phyloP scores from a whole-genome alignment of 495 filamentous ascomycete species.

The Penicillium canescens region DNA sequence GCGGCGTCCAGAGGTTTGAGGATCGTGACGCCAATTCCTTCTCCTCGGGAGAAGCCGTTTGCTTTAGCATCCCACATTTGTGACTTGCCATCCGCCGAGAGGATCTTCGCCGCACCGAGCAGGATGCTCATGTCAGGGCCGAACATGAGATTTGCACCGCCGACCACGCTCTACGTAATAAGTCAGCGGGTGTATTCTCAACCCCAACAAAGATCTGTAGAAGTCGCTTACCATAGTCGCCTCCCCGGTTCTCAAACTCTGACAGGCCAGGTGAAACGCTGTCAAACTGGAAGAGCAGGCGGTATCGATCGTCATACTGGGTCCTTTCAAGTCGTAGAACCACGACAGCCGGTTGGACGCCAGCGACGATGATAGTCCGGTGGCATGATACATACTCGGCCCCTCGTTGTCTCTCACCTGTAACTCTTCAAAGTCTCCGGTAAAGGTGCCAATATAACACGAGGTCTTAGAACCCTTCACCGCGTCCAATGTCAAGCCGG shows the following conservation, averaged over 20 bases:
- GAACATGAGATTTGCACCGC: conserved; percentile 73
- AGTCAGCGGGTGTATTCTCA: too few relatives aligned
- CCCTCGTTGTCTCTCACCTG: too few relatives aligned
- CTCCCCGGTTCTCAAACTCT: conserved; percentile 69
- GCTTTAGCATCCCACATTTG: conserved; percentile 63
- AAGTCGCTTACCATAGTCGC: conserved; percentile 77
- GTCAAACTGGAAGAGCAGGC: conserved; percentile 82
- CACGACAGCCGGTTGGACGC: conserved; percentile 77
- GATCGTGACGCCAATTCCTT: conserved; percentile 27
- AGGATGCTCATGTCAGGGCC: too few relatives aligned
- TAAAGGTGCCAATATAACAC: too few relatives aligned
- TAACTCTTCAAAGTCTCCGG: too few relatives aligned
- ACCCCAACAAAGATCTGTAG: conserved; percentile 73
- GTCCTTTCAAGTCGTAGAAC: conserved; percentile 79
- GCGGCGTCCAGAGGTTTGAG: conserved; percentile 31
- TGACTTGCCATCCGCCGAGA: too few relatives aligned
- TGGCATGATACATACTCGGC: too few relatives aligned
- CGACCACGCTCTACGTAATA: conserved; percentile 69
- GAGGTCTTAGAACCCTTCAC: too few relatives aligned
- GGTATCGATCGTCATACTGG: conserved; percentile 78
- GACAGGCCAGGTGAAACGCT: conserved; percentile 79
- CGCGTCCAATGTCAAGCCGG: too few relatives aligned
- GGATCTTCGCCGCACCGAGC: too few relatives aligned
- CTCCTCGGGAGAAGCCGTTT: conserved; percentile 35
- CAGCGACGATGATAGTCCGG: too few relatives aligned